Evolutionary conservation across 371 early-diverging fungal genomes (phyloP).

Genomic region (Capillidium heterosporum): DNA sequence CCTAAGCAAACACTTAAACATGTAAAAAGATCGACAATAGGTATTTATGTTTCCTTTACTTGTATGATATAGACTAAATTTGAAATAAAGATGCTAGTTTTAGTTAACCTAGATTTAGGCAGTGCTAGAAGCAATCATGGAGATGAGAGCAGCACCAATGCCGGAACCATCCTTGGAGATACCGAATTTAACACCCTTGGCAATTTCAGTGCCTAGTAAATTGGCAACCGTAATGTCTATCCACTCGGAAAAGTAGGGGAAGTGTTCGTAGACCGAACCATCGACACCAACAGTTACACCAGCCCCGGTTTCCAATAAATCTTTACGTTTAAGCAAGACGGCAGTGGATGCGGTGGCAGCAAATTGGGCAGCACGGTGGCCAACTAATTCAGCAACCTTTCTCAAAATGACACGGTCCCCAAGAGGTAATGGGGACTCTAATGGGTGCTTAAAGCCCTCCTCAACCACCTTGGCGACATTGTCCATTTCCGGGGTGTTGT

Average conservation of each 20-base stretch:
- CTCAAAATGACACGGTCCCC: conserved; percentile 65
- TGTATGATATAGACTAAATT: too few species aligned
- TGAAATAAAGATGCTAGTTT: too few species aligned
- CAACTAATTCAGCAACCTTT: conserved; percentile 68
- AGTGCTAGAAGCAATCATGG: conserved; percentile 3
- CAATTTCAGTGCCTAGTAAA: conserved; percentile 34
- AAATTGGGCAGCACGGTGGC: conserved; percentile 80
- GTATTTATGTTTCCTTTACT: too few species aligned
- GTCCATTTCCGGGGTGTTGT: conserved; percentile 39
- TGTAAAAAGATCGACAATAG: too few species aligned
- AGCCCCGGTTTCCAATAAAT: not conserved
- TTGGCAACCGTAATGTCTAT: conserved; percentile 50
- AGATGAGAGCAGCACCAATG: conserved; percentile 17
- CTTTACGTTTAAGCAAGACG: conserved; percentile 24
- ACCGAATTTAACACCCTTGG: conserved; percentile 14
- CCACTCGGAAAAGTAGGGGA: conserved; percentile 71
- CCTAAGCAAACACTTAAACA: too few species aligned
- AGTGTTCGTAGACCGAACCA: conserved; percentile 82
- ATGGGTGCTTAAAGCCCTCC: conserved; percentile 35
- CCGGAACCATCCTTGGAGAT: conserved; percentile 22
- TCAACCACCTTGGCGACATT: conserved; percentile 56
- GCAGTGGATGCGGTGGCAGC: conserved; percentile 68
- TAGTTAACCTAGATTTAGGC: too few species aligned
- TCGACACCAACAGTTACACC: conserved; percentile 70
- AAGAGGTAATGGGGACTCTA: conserved; percentile 9